Evolutionary conservation across 495 filamentous ascomycete genomes (phyloP), one percentile per base, ranked within the genome.

Genomic region (Aspergillus saccharolyticus): DNA sequence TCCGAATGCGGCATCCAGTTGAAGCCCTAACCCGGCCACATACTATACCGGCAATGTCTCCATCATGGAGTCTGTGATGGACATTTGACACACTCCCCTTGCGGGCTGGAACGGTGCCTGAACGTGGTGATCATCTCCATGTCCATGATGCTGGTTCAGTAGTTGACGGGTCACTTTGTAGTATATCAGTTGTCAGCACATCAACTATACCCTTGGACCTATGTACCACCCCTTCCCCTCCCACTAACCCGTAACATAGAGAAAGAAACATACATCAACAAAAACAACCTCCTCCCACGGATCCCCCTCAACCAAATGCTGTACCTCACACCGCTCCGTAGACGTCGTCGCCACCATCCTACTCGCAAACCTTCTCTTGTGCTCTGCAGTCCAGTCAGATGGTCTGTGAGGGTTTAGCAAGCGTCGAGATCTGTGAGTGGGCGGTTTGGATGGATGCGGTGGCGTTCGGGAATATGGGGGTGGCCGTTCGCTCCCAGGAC

Each of bases 141-240:
- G n/a, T 57, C 55, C 55, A 57, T 57, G 16, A 52, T 51, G 1
- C 55, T 57, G 25, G n/a, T n/a, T n/a, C n/a, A n/a, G n/a, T n/a
- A n/a, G n/a, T n/a, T n/a, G n/a, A n/a, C n/a, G n/a, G n/a, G n/a
- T n/a, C n/a, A n/a, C n/a, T n/a, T n/a, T n/a, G n/a, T n/a, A n/a
- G n/a, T n/a, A n/a, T n/a, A n/a, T n/a, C n/a, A n/a, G n/a, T n/a
- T n/a, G n/a, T n/a, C n/a, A n/a, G n/a, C n/a, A n/a, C n/a, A n/a
- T n/a, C n/a, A n/a, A n/a, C n/a, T n/a, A n/a, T n/a, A n/a, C n/a
- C n/a, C n/a, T n/a, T n/a, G n/a, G n/a, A n/a, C n/a, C n/a, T n/a
- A n/a, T n/a, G n/a, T n/a, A n/a, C n/a, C n/a, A n/a, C n/a, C n/a
- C n/a, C n/a, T n/a, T n/a, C n/a, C n/a, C n/a, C n/a, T n/a, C n/a